Conservation (phyloP, 129 eudicot genomes). For the Centrapalus pauciflorus region DNA sequence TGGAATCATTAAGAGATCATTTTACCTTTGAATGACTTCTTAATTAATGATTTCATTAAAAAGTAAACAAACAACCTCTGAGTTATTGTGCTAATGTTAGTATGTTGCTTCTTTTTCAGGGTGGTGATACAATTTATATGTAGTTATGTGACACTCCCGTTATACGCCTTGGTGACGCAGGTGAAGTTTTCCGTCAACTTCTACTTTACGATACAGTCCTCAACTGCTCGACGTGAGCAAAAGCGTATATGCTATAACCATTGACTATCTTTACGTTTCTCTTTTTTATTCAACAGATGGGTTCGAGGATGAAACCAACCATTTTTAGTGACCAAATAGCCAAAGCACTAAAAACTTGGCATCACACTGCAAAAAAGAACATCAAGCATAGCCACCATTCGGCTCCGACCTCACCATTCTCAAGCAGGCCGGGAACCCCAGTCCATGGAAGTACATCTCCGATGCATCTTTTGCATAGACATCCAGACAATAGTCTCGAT, state of each 20-base stretch:
- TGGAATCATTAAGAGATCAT: no score
- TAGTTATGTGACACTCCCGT: conserved; percentile 85
- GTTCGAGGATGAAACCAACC: conserved; percentile 57
- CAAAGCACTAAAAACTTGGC: conserved; percentile 53
- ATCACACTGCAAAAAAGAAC: conserved; percentile 49
- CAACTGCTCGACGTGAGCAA: background rate
- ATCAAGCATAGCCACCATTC: conserved; percentile 40
- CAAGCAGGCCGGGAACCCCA: conserved; percentile 56
- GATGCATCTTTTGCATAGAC: conserved; percentile 39
- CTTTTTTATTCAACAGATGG: conserved; percentile 39
- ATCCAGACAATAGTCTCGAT: conserved; percentile 25
- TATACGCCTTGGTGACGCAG: conserved; percentile 83
- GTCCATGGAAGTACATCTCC: conserved; percentile 49
- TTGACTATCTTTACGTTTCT: background rate
- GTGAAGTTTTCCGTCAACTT: conserved; percentile 29
- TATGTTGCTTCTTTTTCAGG: conserved; percentile 32
- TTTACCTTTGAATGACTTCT: no score
- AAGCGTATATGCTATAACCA: background rate
- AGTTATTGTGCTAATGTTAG: background rate
- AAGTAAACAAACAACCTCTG: no score
- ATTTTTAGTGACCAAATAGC: conserved; percentile 58
- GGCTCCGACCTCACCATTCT: conserved; percentile 42
- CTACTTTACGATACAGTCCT: background rate
- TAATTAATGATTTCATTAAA: no score
- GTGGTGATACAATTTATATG: conserved; percentile 53